phyloP scores from a whole-genome alignment of 1,284 basidiomycete species.

The Rhodotorula glutinis region DNA sequence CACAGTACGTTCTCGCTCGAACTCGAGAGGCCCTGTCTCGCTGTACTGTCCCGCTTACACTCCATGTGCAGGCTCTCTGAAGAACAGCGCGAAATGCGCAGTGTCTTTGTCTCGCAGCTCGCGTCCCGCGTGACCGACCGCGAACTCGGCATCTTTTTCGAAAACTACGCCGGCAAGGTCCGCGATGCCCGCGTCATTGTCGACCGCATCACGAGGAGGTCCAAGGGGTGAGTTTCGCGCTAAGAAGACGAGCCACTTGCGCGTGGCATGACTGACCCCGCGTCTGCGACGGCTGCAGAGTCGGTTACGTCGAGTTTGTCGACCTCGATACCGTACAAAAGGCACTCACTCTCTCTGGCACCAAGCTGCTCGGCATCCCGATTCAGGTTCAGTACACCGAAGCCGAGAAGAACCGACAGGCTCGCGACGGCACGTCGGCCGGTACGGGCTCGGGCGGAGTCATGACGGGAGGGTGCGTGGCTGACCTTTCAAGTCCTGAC shows the following conservation, averaged over 20 bases:
- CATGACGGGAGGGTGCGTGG: constrained; percentile 32
- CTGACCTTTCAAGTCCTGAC: neutral
- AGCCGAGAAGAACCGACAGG: constrained; percentile 82
- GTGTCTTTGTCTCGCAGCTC: constrained; percentile 97
- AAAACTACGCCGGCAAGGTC: constrained; percentile 78
- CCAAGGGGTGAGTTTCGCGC: constrained; percentile 73
- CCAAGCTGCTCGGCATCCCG: constrained; percentile 94
- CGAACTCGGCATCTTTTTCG: constrained; percentile 97
- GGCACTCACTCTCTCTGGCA: constrained; percentile 83
- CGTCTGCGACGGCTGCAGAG: constrained; percentile 51
- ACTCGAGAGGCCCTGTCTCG: too few relatives aligned
- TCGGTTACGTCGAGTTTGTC: constrained; percentile 96
- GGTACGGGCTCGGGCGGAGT: constrained; percentile 59
- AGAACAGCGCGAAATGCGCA: constrained; percentile 57
- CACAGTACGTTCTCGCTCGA: constrained; percentile 21
- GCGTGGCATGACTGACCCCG: neutral
- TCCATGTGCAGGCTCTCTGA: constrained; percentile 18
- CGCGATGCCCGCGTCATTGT: constrained; percentile 94
- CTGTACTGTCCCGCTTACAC: neutral
- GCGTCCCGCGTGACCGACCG: constrained; percentile 89
- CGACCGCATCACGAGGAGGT: constrained; percentile 84
- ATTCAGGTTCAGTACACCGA: constrained; percentile 95
- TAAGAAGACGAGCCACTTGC: neutral
- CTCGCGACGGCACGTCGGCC: constrained; percentile 28
- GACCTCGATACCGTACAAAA: constrained; percentile 84